These are phyloP conservation scores for Balamuthia mandrillaris DNA, from an alignment of 208 protist genomes.

Conservation along the genomic window DNA sequence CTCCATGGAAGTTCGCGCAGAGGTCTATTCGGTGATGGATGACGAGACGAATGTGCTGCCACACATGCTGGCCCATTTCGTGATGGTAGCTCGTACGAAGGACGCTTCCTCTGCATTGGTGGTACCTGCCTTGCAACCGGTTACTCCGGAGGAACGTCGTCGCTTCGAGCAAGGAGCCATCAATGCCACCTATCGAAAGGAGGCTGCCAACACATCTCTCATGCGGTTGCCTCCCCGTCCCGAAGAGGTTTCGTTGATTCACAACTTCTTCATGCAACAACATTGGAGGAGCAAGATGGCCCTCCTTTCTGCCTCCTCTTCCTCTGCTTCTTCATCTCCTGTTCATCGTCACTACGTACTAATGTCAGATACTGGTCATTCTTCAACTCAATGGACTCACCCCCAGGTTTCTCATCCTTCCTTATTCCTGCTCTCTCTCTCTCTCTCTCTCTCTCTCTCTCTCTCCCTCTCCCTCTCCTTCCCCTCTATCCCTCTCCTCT, in stretches of 20 bases:
- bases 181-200: neutral
- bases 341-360: no score
- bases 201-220: slow-evolving; percentile 1
- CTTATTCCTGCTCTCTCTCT: neutral
- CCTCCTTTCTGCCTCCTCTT: neutral
- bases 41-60: neutral
- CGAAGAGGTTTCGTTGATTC: slow-evolving; percentile 9
- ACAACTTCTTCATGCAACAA: slow-evolving; percentile 12
- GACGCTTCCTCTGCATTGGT: neutral
- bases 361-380: neutral
- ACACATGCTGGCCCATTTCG: slow-evolving; percentile 19
- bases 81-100: slow-evolving; percentile 1
- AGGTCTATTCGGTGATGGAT: neutral
- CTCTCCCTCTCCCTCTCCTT: neutral
- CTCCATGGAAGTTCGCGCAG: slow-evolving; percentile 17
- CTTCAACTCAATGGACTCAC: slow-evolving; percentile 30
- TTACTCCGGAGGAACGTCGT: neutral
- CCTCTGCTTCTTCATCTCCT: neutral
- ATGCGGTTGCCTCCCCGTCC: neutral
- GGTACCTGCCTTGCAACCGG: neutral
- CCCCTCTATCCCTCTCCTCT: neutral
- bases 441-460: neutral
- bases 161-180: neutral
- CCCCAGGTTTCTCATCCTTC: neutral
- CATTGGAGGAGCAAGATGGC: neutral